phyloP scores from a whole-genome alignment of 768 basidiomycete genomes.

The Suillus variegatus region DNA sequence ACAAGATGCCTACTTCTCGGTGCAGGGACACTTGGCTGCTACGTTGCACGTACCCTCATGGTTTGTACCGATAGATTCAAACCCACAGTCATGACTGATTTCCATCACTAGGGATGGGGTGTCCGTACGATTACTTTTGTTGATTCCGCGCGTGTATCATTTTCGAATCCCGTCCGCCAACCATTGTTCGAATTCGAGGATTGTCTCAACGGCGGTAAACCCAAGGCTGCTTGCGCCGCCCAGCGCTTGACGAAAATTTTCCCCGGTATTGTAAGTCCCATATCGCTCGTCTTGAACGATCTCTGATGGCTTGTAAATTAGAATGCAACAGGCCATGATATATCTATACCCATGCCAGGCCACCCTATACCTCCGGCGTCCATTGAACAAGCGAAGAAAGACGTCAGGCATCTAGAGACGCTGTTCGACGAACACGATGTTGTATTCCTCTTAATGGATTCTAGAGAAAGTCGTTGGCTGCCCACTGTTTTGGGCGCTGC shows the following conservation, averaged over 20 bases:
- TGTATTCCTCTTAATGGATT: conserved; percentile 95
- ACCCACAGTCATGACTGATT: neutral
- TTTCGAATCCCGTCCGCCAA: conserved; percentile 97
- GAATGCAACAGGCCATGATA: conserved; percentile 78
- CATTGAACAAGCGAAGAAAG: conserved; percentile 58
- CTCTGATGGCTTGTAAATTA: conserved; percentile 29
- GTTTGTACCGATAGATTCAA: conserved; percentile 40
- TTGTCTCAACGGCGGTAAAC: conserved; percentile 88
- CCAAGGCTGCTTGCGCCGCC: conserved; percentile 92
- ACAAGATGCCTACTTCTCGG: conserved; percentile 88
- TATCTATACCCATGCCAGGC: conserved; percentile 96
- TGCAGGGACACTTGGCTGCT: conserved; percentile 96
- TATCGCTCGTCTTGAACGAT: neutral
- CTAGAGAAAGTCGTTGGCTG: conserved; percentile 95
- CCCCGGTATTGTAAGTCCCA: conserved; percentile 79
- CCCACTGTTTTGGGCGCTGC: conserved; percentile 86
- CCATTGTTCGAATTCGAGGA: conserved; percentile 96
- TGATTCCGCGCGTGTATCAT: conserved; percentile 89
- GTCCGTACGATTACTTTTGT: conserved; percentile 91
- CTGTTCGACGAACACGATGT: conserved; percentile 87
- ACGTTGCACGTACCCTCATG: conserved; percentile 91
- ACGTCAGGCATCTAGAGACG: conserved; percentile 71
- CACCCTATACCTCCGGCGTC: conserved; percentile 77
- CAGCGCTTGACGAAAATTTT: conserved; percentile 83
- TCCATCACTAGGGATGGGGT: conserved; percentile 81